A percentile compares a stretch with the other conserved stretches of the same genome.
Conservation (phyloP, 192 early-diverging fungal species). For the Backusella morwellensis region DNA sequence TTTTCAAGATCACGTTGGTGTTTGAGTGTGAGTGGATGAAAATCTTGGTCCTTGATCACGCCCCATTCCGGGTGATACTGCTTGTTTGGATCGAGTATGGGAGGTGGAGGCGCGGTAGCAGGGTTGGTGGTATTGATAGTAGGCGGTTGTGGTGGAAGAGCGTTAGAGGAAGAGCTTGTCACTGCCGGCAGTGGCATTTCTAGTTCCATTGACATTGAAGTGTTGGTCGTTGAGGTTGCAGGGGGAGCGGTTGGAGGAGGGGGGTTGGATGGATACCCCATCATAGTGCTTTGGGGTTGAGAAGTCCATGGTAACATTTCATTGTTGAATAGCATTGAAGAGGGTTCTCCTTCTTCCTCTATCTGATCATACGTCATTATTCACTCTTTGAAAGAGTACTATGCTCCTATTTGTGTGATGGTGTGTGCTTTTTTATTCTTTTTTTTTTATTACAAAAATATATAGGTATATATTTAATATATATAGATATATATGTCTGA, state of each 20-base stretch:
- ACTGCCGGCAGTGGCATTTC: conserved; percentile 11
- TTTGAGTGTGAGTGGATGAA: conserved; percentile 37
- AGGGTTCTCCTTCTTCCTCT: background rate
- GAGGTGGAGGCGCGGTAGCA: background rate
- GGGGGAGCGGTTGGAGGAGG: background rate
- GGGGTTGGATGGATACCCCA: background rate
- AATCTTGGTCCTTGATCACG: conserved; percentile 34
- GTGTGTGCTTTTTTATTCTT: background rate
- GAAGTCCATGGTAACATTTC: conserved; percentile 10
- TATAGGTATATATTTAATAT: background rate
- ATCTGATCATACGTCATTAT: conserved; percentile 14
- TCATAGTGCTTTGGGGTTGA: background rate
- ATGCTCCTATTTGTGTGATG: background rate
- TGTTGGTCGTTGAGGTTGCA: background rate
- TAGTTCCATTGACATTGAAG: background rate
- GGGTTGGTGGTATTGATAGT: conserved; percentile 9
- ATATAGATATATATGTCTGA: background rate
- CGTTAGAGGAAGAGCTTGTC: background rate
- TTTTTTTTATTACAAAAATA: background rate
- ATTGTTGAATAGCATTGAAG: background rate
- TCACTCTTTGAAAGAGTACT: background rate
- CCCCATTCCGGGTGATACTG: conserved; percentile 39
- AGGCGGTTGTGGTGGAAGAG: background rate
- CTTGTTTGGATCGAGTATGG: conserved; percentile 17
- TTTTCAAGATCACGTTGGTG: conserved; percentile 36